These are phyloP conservation scores for Tylopilus sp. DNA, from an alignment of 768 basidiomycete species.

Conservation along the genomic window DNA sequence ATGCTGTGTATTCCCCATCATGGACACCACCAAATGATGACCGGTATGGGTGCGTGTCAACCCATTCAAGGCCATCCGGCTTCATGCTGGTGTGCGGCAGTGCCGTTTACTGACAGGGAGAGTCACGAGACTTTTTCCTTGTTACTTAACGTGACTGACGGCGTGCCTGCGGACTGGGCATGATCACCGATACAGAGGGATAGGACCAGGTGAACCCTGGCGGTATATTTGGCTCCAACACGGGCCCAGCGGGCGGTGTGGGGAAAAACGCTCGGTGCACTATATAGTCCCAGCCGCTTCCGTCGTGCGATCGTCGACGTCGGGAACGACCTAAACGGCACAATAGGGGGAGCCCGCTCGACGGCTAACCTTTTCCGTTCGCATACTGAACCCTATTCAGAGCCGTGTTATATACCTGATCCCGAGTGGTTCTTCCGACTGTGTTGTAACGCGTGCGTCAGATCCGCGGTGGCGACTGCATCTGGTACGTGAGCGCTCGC, in stretches of 20 bases:
- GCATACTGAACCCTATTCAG: conserved; percentile 1
- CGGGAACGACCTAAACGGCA: not conserved
- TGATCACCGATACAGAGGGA: not conserved
- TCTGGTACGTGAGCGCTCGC: not conserved
- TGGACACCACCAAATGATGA: not conserved
- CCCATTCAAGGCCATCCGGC: not conserved
- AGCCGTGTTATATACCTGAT: not conserved
- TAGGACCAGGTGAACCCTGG: not conserved
- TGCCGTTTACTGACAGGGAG: conserved; percentile 3
- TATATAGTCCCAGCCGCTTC: not conserved
- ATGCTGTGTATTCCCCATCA: not conserved
- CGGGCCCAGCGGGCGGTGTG: not conserved
- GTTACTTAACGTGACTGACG: conserved; percentile 22
- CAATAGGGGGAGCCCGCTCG: not conserved
- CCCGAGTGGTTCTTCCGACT: not conserved
- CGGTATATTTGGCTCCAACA: not conserved
- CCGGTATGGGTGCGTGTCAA: not conserved
- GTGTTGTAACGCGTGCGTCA: not conserved
- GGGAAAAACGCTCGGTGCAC: conserved; percentile 1
- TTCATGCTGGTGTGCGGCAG: not conserved
- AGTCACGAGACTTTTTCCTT: not conserved
- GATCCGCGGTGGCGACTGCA: not conserved
- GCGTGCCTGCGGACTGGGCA: not conserved
- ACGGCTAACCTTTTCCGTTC: not conserved
- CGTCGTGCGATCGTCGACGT: conserved; percentile 2